phyloP scores from a whole-genome alignment of 2,329 filamentous ascomycete species.

The Trichophyton mentagrophytes region DNA sequence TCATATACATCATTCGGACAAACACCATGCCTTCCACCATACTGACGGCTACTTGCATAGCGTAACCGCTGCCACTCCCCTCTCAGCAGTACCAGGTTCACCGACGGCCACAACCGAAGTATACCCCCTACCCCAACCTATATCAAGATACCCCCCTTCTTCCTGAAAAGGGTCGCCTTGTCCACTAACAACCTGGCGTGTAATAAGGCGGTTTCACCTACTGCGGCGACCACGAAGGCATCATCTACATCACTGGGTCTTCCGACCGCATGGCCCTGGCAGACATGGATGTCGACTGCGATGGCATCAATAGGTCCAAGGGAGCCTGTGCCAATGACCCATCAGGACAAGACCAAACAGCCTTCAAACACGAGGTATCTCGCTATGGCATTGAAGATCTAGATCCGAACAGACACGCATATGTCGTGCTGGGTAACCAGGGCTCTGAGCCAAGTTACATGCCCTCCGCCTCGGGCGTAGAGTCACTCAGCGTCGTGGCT shows the following conservation, averaged over 20 bases:
- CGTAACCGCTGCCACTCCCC: neutral
- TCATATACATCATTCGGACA: neutral
- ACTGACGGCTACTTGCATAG: neutral
- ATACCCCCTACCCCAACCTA: neutral
- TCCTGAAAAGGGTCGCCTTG: too few relatives aligned
- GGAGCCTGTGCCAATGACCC: constrained; percentile 1
- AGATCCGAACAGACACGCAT: constrained; percentile 17
- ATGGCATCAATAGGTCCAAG: constrained; percentile 11
- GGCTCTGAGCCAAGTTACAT: constrained; percentile 25
- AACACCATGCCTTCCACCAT: neutral
- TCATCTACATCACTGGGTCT: constrained; percentile 7
- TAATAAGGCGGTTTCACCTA: too few relatives aligned
- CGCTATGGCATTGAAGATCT: constrained; percentile 15
- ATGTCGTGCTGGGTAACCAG: constrained; percentile 18
- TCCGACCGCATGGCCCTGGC: constrained; percentile 9
- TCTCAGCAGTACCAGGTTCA: neutral
- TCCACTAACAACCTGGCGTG: too few relatives aligned
- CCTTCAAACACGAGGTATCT: constrained; percentile 9
- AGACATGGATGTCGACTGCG: constrained; percentile 13
- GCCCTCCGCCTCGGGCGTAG: constrained; percentile 32
- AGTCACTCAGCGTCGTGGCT: constrained; percentile 43
- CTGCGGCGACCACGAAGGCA: constrained; percentile 11
- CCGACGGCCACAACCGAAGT: neutral
- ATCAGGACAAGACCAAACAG: constrained; percentile 10
- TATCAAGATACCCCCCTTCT: neutral